These are phyloP conservation scores for Truncatella angustata DNA, from an alignment of 2,329 filamentous ascomycete genomes.

Conservation along the genomic window DNA sequence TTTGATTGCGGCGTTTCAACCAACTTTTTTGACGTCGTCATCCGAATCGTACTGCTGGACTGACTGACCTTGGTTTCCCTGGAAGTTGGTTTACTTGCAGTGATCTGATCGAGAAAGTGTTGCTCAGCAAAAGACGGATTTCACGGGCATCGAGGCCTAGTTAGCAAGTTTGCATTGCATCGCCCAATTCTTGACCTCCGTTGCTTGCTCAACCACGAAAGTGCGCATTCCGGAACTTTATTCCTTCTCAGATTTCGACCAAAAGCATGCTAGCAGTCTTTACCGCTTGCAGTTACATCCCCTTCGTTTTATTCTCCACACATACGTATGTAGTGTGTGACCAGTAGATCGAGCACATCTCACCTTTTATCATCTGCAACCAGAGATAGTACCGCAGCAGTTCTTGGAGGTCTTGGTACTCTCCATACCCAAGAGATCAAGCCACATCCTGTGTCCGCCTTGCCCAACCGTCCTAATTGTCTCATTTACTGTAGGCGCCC, in stretches of 20 bases:
- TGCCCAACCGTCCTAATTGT: neutral
- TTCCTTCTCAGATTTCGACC: too few relatives aligned
- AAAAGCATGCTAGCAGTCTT: neutral
- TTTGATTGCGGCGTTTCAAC: too few relatives aligned
- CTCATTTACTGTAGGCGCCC: neutral
- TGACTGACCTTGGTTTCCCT: too few relatives aligned
- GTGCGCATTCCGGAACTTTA: neutral
- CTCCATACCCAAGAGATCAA: neutral
- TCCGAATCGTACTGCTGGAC: too few relatives aligned
- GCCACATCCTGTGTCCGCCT: neutral
- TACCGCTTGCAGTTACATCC: neutral
- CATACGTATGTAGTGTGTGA: neutral
- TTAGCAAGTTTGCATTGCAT: neutral
- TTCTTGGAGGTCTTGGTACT: neutral
- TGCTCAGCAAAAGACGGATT: neutral
- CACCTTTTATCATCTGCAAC: neutral
- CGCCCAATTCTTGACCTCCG: too few relatives aligned
- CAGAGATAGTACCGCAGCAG: neutral
- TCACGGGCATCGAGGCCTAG: neutral
- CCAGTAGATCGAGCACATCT: neutral
- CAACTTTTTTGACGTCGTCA: neutral
- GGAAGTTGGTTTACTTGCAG: neutral
- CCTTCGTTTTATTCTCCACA: neutral
- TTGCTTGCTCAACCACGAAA: too few relatives aligned
- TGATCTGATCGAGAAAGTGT: neutral